A percentile compares a stretch with the other conserved stretches of the same genome.
Evolutionary conservation across 225 moss, liverwort and hornwort species (phyloP).

Genomic region (Straminergon stramineum): DNA sequence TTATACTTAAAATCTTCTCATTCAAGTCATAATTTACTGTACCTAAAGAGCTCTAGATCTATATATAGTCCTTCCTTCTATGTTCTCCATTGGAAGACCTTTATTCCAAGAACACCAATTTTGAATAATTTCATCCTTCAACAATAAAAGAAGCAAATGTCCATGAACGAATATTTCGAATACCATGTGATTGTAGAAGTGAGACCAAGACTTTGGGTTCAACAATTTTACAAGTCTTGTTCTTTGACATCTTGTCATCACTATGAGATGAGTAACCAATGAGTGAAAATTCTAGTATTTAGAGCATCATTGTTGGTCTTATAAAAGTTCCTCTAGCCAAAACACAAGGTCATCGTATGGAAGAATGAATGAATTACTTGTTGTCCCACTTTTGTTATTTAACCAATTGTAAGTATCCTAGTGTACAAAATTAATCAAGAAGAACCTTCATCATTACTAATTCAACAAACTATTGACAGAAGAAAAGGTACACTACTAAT

Average conservation of each 20-base stretch:
- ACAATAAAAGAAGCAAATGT: neutral
- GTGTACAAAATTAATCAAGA: neutral
- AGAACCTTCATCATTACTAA: too few species aligned
- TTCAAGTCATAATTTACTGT: neutral
- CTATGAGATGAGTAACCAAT: accelerated
- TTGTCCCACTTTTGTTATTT: neutral
- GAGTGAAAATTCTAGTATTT: neutral
- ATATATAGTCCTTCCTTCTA: neutral
- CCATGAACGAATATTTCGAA: neutral
- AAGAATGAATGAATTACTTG: neutral
- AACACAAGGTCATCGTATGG: neutral
- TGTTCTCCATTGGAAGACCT: neutral
- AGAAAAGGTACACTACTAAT: neutral
- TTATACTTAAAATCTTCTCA: neutral
- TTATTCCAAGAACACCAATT: neutral
- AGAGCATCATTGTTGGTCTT: neutral
- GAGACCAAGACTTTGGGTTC: neutral
- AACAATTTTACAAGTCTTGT: neutral
- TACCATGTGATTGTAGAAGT: neutral
- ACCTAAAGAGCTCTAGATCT: neutral
- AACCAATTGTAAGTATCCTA: neutral
- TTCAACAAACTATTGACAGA: neutral
- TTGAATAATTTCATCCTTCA: neutral
- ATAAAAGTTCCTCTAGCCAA: accelerated
- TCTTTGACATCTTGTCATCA: neutral